These are phyloP conservation scores for Metschnikowia sp. DNA, from an alignment of 805 yeast species.

Conservation along the genomic window DNA sequence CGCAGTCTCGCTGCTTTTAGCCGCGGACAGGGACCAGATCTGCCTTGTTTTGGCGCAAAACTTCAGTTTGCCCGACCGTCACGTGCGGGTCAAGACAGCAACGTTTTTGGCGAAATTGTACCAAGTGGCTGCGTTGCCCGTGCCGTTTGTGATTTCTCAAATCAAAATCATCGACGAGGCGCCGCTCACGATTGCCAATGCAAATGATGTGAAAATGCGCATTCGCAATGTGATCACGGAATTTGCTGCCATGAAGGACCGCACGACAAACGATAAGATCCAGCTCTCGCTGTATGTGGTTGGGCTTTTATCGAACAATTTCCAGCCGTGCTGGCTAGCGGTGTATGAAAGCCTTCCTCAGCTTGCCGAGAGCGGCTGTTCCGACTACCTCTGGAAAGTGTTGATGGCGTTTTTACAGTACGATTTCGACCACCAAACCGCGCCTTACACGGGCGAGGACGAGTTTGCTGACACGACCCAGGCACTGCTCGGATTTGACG, in stretches of 20 bases:
- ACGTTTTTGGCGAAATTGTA: conserved; percentile 38
- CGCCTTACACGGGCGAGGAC: conserved; percentile 11
- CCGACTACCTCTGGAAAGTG: conserved; percentile 54
- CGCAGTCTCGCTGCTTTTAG: background rate
- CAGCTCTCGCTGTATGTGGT: conserved; percentile 22
- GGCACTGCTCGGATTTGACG: conserved; percentile 33
- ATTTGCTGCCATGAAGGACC: conserved; percentile 20
- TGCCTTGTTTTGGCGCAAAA: conserved; percentile 23
- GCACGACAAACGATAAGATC: background rate
- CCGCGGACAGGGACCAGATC: conserved; percentile 5
- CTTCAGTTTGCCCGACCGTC: conserved; percentile 48
- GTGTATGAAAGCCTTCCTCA: conserved; percentile 58
- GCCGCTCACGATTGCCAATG: conserved; percentile 64
- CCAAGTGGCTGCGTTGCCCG: conserved; percentile 18
- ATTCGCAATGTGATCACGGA: conserved; percentile 54
- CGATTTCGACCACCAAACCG: conserved; percentile 20
- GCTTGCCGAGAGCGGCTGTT: conserved; percentile 30
- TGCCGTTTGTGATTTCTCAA: conserved; percentile 46
- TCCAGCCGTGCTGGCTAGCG: conserved; percentile 85
- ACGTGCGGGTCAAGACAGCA: conserved; percentile 49
- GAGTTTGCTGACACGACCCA: background rate
- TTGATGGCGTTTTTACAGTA: conserved; percentile 33
- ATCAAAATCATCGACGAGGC: conserved; percentile 55
- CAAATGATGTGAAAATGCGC: conserved; percentile 72
- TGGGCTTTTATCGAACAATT: conserved; percentile 71